These are phyloP conservation scores for Pestalotiopsis sp. DNA, from an alignment of 2,329 filamentous ascomycete species.

Conservation along the genomic window DNA sequence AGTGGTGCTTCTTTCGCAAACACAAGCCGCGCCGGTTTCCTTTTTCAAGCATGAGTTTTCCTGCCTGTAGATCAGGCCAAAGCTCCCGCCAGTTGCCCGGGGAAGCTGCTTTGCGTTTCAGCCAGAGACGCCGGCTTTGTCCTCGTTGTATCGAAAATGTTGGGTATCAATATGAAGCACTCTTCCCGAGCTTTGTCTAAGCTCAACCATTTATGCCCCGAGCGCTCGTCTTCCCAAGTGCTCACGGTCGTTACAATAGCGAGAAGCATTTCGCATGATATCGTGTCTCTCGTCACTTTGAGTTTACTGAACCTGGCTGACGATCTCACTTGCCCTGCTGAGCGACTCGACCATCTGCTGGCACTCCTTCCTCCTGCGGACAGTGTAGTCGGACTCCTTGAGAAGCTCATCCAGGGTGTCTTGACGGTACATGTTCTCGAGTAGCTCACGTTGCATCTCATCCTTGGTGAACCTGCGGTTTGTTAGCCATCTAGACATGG, in stretches of 20 bases:
- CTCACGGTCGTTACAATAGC: neutral
- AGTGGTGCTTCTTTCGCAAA: no score
- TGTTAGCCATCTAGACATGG: conserved; percentile 21
- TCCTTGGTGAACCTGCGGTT: conserved; percentile 82
- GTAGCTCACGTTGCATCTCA: conserved; percentile 95
- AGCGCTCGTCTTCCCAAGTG: neutral
- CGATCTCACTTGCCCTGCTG: conserved; percentile 89
- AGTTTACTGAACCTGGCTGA: conserved; percentile 72
- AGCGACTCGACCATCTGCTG: conserved; percentile 99
- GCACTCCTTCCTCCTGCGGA: conserved; percentile 94
- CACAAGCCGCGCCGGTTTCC: no score
- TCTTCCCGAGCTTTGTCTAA: neutral
- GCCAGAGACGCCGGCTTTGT: neutral
- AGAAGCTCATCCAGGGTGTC: conserved; percentile 90
- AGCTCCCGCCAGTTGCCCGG: neutral
- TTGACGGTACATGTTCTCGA: conserved; percentile 96
- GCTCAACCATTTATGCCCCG: neutral
- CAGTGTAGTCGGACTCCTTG: conserved; percentile 97
- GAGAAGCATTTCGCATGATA: neutral
- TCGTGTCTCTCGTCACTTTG: neutral
- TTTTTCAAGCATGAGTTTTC: no score
- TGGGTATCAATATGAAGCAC: neutral
- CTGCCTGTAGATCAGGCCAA: neutral
- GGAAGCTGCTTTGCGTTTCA: neutral
- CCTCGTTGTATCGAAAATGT: conserved; percentile 4